These are phyloP conservation scores for Fulvia fulva DNA, from an alignment of 2,329 filamentous ascomycete genomes.

Conservation along the genomic window DNA sequence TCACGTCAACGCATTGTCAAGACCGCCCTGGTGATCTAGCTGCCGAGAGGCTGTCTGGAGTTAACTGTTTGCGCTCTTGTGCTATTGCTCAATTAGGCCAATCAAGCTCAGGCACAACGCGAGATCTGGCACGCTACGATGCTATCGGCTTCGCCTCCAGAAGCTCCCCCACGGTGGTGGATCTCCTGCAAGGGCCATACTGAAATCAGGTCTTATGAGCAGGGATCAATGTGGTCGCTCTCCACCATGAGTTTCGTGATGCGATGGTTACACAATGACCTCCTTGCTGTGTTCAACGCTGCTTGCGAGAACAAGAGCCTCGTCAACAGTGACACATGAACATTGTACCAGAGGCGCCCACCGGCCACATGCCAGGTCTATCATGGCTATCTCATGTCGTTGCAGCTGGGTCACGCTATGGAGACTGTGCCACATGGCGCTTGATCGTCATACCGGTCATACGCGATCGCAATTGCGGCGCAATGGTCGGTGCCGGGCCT, in stretches of 20 bases:
- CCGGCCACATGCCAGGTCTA: conserved; percentile 11
- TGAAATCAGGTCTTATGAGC: conserved; percentile 12
- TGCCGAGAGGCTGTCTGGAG: background rate
- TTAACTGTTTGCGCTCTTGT: conserved; percentile 1
- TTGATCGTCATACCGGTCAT: conserved; percentile 14
- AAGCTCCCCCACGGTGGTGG: conserved; percentile 1
- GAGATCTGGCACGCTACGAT: conserved; percentile 5
- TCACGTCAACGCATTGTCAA: background rate
- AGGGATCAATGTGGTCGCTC: conserved; percentile 16
- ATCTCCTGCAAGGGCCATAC: conserved; percentile 15
- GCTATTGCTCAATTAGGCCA: background rate
- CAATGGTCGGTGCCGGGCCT: conserved; percentile 1
- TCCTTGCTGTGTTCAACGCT: conserved; percentile 18
- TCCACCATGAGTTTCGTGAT: conserved; percentile 16
- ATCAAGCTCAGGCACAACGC: conserved; percentile 1
- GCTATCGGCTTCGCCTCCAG: background rate
- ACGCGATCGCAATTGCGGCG: conserved; percentile 3
- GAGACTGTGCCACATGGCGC: conserved; percentile 18
- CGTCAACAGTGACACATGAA: conserved; percentile 19
- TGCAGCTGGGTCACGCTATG: conserved; percentile 14
- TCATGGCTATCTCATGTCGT: conserved; percentile 14
- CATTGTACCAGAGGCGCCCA: conserved; percentile 15
- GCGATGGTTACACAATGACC: conserved; percentile 13
- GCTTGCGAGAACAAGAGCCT: conserved; percentile 8
- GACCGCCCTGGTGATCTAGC: background rate